These are phyloP conservation scores for Venturia nashicola DNA, from an alignment of 2,329 filamentous ascomycete species.

Conservation along the genomic window DNA sequence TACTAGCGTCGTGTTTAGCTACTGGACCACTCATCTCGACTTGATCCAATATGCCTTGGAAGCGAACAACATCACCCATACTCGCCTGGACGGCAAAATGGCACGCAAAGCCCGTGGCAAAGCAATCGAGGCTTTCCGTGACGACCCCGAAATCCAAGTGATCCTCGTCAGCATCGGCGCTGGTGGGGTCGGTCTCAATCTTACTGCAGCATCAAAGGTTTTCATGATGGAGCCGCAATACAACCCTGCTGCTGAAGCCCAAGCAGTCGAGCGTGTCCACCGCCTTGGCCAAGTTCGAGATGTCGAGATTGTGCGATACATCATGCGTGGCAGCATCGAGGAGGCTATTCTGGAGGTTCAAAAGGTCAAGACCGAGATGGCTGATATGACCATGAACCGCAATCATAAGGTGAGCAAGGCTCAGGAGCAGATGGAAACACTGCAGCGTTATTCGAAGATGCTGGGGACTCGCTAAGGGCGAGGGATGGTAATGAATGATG, in stretches of 20 bases:
- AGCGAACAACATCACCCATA: slow-evolving; percentile 52
- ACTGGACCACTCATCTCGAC: slow-evolving; percentile 92
- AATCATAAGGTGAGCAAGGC: slow-evolving; percentile 41
- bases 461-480: neutral
- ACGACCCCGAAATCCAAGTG: slow-evolving; percentile 58
- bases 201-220: slow-evolving; percentile 74
- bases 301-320: slow-evolving; percentile 76
- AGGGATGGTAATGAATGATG: neutral
- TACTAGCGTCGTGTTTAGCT: slow-evolving; percentile 54
- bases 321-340: slow-evolving; percentile 86
- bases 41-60: slow-evolving; percentile 75
- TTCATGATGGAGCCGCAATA: slow-evolving; percentile 99
- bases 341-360: slow-evolving; percentile 86
- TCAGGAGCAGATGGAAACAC: slow-evolving; percentile 24
- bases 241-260: slow-evolving; percentile 88
- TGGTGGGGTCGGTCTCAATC: slow-evolving; percentile 80
- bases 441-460: neutral
- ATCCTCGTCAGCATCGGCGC: slow-evolving; percentile 89
- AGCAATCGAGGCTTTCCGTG: slow-evolving; percentile 67
- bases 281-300: slow-evolving; percentile 80
- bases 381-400: slow-evolving; percentile 53
- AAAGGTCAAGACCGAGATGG: slow-evolving; percentile 83
- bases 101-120: slow-evolving; percentile 57
- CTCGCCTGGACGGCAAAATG: slow-evolving; percentile 89
- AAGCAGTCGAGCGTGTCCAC: slow-evolving; percentile 89